Conservation (phyloP, 495 filamentous ascomycete species). For the Hypoxylon subgilvum region DNA sequence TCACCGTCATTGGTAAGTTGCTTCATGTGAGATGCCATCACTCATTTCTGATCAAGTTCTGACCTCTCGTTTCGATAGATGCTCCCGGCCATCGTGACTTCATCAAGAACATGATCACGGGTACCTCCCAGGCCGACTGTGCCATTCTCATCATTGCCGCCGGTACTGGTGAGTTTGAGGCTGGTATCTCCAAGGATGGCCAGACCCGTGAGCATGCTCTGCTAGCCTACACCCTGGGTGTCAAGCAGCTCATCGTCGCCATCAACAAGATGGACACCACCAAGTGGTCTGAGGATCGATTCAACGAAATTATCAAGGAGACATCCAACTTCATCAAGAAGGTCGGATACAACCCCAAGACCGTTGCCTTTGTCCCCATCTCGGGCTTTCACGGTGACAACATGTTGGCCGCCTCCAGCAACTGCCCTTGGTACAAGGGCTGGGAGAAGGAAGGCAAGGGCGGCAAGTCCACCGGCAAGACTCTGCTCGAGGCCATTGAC, state of each 20-base stretch:
- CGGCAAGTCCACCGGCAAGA: conserved; percentile 90
- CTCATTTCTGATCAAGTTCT: conserved; percentile 29
- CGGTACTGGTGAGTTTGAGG: conserved; percentile 99
- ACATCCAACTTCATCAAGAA: conserved; percentile 99
- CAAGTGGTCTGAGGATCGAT: conserved; percentile 96
- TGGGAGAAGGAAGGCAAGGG: conserved; percentile 99
- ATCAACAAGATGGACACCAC: conserved; percentile 99
- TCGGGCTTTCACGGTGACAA: conserved; percentile 99
- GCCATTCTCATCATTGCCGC: conserved; percentile 99
- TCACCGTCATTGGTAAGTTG: conserved; percentile 92
- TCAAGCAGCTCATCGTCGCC: conserved; percentile 99
- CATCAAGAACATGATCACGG: conserved; percentile 99
- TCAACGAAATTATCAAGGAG: conserved; percentile 99
- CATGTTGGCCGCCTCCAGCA: conserved; percentile 91
- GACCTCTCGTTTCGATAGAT: conserved; percentile 57
- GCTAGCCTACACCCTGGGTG: conserved; percentile 99
- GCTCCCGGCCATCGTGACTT: conserved; percentile 99
- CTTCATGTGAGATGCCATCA: conserved; percentile 14
- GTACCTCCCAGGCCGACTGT: conserved; percentile 99
- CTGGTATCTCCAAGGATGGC: conserved; percentile 99
- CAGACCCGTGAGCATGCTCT: conserved; percentile 99
- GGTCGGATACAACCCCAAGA: conserved; percentile 99
- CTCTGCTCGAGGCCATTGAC: conserved; percentile 98
- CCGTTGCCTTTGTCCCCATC: conserved; percentile 98
- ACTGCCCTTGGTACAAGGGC: conserved; percentile 99